Base-by-base conservation (phyloP, 148 eudicot genomes). In the Cornus kousa region DNA sequence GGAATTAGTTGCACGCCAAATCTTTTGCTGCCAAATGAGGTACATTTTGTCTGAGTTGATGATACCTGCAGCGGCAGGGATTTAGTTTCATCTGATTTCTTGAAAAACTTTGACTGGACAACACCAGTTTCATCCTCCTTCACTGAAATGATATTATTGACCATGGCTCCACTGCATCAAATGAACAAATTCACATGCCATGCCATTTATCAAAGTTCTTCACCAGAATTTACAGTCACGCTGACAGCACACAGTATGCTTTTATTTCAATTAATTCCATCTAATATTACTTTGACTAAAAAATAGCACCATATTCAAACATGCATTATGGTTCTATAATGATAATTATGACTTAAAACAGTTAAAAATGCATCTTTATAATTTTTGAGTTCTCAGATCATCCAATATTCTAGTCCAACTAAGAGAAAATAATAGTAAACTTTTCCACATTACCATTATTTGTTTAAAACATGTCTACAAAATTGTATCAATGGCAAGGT, bases 31-130 rank as follows among this genome's bases (percentile, higher is more conserved):
- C 77, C 80, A 76, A 85, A 79, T 33, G 77, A 40, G 55, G 85
- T 23, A 69, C 77, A 40, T 76, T 83, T 83, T 80, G 75, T 74
- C 85, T 74, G 81, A 69, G 80, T 77, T 50, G 77, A 57, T 31
- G 76, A 39, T 65, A 71, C 74, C 72, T 82, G 73, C 70, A 71
- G 72, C 12, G 50, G 19, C 71, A 23, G 80, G 70, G 83, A 82
- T 74, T 82, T 80, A 57, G 68, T 79, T 79, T 80, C 87, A 79
- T 72, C 78, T 82, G 80, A 48, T 80, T 55, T 76, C 73, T 67
- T 80, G 70, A 85, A 86, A 81, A 53, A 77, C 74, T 79, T 89
- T 43, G 88, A 87, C 82, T 75, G 68, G 46, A 68, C 73, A 31
- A 71, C 68, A 69, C 62, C 73, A 68, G 81, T 76, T 68, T 68